Percentiles rank a stretch among this genome's conserved stretches.
Evolutionary conservation across 108 stramenopile genomes (phyloP).

Genomic region (Cyclotella cryptica): DNA sequence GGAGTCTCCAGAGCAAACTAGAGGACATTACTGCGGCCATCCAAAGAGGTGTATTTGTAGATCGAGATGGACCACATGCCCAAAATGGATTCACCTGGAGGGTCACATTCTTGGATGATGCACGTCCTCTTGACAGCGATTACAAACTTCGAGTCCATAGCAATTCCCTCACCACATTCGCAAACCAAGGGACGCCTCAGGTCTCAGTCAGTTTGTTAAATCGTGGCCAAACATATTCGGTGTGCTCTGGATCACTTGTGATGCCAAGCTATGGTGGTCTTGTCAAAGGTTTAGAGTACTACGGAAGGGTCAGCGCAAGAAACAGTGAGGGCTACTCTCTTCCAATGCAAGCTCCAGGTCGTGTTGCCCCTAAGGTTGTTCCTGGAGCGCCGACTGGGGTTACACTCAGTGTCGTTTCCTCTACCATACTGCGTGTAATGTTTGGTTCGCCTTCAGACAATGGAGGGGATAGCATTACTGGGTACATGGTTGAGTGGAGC

Average conservation of each 20-base stretch:
- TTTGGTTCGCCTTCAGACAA: constrained; percentile 81
- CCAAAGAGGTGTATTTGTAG: constrained; percentile 69
- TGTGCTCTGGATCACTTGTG: constrained; percentile 66
- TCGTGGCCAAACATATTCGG: constrained; percentile 55
- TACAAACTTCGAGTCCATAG: constrained; percentile 56
- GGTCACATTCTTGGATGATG: constrained; percentile 84
- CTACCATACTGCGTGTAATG: constrained; percentile 70
- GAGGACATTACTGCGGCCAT: constrained; percentile 57
- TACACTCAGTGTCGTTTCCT: constrained; percentile 66
- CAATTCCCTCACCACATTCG: constrained; percentile 34
- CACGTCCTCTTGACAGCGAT: constrained; percentile 55
- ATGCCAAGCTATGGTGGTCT: constrained; percentile 69
- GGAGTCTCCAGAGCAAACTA: constrained; percentile 82
- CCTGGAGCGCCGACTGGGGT: constrained; percentile 81
- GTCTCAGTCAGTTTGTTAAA: constrained; percentile 46
- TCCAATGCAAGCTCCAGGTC: constrained; percentile 37
- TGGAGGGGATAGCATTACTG: constrained; percentile 80
- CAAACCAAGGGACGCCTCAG: constrained; percentile 41
- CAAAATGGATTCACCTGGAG: constrained; percentile 74
- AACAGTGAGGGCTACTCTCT: constrained; percentile 78
- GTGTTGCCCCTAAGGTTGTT: constrained; percentile 70
- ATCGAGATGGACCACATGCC: constrained; percentile 64
- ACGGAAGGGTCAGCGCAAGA: constrained; percentile 81
- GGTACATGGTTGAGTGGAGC: constrained; percentile 84
- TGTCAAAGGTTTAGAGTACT: constrained; percentile 74